A percentile compares a stretch with the other conserved stretches of the same genome.
These are phyloP conservation scores for Spiromastix sp. DNA, from an alignment of 2,329 filamentous ascomycete species.

Conservation along the genomic window DNA sequence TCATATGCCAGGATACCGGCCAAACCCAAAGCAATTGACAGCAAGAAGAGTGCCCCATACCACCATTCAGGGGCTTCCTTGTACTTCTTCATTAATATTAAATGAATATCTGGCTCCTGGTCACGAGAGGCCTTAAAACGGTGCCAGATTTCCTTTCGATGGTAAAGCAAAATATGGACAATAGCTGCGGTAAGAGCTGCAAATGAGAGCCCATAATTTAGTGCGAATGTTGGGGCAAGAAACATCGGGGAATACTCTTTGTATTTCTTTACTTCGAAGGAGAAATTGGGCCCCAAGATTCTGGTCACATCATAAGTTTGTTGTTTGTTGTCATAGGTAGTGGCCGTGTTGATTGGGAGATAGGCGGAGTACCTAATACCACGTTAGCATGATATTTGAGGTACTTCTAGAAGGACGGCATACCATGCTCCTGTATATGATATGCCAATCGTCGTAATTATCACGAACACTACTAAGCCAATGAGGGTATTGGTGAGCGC, in stretches of 20 bases:
- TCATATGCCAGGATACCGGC: conserved; percentile 15
- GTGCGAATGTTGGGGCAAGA: conserved; percentile 23
- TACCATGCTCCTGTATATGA: conserved; percentile 22
- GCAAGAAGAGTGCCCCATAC: conserved; percentile 35
- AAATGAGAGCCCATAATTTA: conserved; percentile 29
- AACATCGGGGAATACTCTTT: conserved; percentile 28
- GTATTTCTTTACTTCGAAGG: conserved; percentile 24
- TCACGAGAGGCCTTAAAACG: conserved; percentile 20
- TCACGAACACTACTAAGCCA: conserved; percentile 21
- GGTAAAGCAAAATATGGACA: conserved; percentile 23
- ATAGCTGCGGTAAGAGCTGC: conserved; percentile 24
- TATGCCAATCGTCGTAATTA: conserved; percentile 23
- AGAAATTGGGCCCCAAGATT: conserved; percentile 20
- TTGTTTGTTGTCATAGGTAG: conserved; percentile 26
- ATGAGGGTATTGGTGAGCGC: too few relatives aligned
- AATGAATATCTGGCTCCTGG: conserved; percentile 45
- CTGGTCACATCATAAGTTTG: conserved; percentile 22
- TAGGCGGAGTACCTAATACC: too few relatives aligned
- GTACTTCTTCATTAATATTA: conserved; percentile 55
- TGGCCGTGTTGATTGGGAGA: conserved; percentile 24
- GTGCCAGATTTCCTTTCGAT: conserved; percentile 24
- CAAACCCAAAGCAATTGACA: conserved; percentile 24
- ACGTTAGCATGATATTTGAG: too few relatives aligned
- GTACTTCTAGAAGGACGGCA: conserved; percentile 20
- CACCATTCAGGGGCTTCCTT: conserved; percentile 53